Percentiles rank a stretch among this genome's conserved stretches.
These are phyloP conservation scores for Byssochlamys sp. DNA, from an alignment of 2,329 filamentous ascomycete species.

Conservation along the genomic window DNA sequence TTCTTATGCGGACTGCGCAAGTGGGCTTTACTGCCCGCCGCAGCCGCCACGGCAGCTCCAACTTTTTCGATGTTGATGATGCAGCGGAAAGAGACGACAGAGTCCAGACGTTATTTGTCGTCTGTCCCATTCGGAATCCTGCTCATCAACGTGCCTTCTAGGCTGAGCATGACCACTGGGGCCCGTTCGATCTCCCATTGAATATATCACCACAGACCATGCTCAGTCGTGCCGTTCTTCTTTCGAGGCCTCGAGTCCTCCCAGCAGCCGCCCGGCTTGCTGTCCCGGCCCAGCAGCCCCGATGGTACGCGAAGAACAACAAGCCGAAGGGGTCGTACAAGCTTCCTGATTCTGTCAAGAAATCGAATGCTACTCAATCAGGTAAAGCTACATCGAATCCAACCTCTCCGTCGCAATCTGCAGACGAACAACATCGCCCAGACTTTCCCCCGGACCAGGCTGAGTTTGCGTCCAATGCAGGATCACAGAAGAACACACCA, in stretches of 20 bases:
- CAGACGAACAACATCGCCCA: slow-evolving; percentile 8
- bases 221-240: slow-evolving; percentile 38
- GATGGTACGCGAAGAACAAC: slow-evolving; percentile 31
- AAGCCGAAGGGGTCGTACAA: slow-evolving; percentile 26
- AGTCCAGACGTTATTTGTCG: neutral
- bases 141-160: neutral
- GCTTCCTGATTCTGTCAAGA: slow-evolving; percentile 23
- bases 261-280: slow-evolving; percentile 26
- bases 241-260: slow-evolving; percentile 33
- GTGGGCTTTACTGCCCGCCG: slow-evolving; percentile 14
- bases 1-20: slow-evolving; percentile 16
- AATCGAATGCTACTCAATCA: slow-evolving; percentile 17
- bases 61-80: neutral
- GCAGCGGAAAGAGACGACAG: neutral
- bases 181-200: slow-evolving; percentile 7
- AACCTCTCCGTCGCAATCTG: slow-evolving; percentile 1
- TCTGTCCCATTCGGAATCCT: neutral
- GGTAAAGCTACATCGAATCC: slow-evolving; percentile 13
- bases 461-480: slow-evolving; percentile 28
- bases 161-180: slow-evolving; percentile 14
- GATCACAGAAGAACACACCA: slow-evolving; percentile 22
- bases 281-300: slow-evolving; percentile 22
- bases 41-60: neutral
- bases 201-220: slow-evolving; percentile 21
- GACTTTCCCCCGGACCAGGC: slow-evolving; percentile 27